Base-by-base conservation (phyloP, 202 grass and related monocot genomes). In the Schoenoplectus tabernaemontani region DNA sequence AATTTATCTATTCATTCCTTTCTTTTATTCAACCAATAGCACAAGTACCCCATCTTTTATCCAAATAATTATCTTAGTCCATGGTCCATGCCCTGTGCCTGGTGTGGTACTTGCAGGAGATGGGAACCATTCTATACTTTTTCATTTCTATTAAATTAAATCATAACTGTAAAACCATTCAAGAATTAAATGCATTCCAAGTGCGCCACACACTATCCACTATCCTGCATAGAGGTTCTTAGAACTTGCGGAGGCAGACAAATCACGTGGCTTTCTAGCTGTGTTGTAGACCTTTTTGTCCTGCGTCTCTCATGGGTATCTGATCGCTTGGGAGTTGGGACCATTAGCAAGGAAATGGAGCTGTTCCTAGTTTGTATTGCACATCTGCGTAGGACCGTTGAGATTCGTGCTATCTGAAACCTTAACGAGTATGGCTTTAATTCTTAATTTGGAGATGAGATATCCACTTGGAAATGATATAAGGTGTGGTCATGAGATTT, bases 251-350 rank as follows among this genome's bases (percentile, higher is more conserved):
- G 8, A 44, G 13, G 13, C 12, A n/a, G 3, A 74, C 46, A 74
- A n/a, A 74, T 34, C 70, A 74, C 70, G 36, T 74, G 70, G 46
- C 70, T n/a, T 33, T 74, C 26, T 53, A 74, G 70, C 46, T 53
- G 39, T 54, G 26, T 17, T 44, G 7, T n/a, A 42, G 9, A 23
- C 37, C 38, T 34, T 73, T 54, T 53, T 19, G 46, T 74, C n/a
- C 46, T 34, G 46, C 13, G 12, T 24, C 26, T 26, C 15, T 73
- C 44, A 53, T 53, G 69, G 46, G 69, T 53, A 74, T 53, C 69
- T 23, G 69, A 74, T 72, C 68, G 23, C 17, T n/a, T n/a, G n/a
- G n/a, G n/a, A n/a, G n/a, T 43, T 1, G 41, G 68, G 68, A 72
- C 68, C 22, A 72, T 50, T 30, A 16, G 23, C 19, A 72, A 72